Conservation (phyloP, 2,329 filamentous ascomycete genomes). For the Colletotrichum tamarilloi region DNA sequence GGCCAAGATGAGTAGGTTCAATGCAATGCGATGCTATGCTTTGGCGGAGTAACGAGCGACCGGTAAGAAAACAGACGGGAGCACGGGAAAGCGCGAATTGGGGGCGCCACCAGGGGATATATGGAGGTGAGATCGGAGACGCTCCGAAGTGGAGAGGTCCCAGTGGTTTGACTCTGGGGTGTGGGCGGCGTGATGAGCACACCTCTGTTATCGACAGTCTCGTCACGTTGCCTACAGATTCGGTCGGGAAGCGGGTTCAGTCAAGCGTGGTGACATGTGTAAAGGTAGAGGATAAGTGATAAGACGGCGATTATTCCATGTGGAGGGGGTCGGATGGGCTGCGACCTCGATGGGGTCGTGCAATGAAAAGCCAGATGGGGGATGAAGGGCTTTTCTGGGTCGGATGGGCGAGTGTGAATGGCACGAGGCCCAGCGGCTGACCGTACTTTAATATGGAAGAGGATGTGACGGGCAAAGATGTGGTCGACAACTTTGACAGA, state of each 20-base stretch:
- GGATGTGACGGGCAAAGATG: slow-evolving; percentile 23
- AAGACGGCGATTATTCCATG: slow-evolving; percentile 44
- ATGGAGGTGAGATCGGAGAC: slow-evolving; percentile 37
- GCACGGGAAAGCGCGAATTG: slow-evolving; percentile 6
- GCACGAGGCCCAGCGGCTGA: slow-evolving; percentile 55
- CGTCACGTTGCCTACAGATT: slow-evolving; percentile 32
- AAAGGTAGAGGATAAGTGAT: slow-evolving; percentile 35
- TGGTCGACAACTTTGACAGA: slow-evolving; percentile 18
- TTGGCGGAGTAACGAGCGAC: slow-evolving; percentile 35
- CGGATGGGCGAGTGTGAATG: slow-evolving; percentile 38
- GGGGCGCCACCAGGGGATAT: slow-evolving; percentile 34
- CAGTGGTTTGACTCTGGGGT: slow-evolving; percentile 28
- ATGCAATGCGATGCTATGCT: slow-evolving; percentile 4
- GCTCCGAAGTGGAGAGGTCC: slow-evolving; percentile 17
- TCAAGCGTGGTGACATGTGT: slow-evolving; percentile 15
- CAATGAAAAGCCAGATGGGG: slow-evolving; percentile 40
- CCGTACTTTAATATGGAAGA: slow-evolving; percentile 58
- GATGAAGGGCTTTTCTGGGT: slow-evolving; percentile 31
- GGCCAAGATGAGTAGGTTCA: slow-evolving; percentile 14
- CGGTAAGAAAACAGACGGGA: slow-evolving; percentile 5
- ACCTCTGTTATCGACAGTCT: slow-evolving; percentile 10
- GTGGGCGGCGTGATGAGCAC: slow-evolving; percentile 18
- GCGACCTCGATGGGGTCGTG: slow-evolving; percentile 25
- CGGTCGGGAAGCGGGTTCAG: slow-evolving; percentile 8
- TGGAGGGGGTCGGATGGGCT: slow-evolving; percentile 38